A percentile compares a stretch with the other conserved stretches of the same genome.
Conservation (phyloP, 208 protist species). For the Trypanosoma conorhini region DNA sequence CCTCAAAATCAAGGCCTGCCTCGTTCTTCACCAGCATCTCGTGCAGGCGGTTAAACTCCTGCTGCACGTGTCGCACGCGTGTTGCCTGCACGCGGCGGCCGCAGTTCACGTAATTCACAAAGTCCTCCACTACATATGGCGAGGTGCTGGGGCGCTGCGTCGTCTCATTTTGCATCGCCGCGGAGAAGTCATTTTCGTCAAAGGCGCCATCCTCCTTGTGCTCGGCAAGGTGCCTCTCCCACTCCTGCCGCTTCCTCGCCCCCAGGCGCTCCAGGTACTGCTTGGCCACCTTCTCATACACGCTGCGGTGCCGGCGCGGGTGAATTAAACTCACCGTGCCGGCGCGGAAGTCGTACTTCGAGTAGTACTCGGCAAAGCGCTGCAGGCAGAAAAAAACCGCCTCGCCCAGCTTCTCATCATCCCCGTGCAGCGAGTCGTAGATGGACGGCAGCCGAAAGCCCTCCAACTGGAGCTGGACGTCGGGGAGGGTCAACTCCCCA, state of each 20-base stretch:
- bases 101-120: conserved; percentile 91
- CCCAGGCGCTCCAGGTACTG: conserved; percentile 52
- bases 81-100: conserved; percentile 61
- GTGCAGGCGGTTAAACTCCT: conserved; percentile 59
- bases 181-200: conserved; percentile 53
- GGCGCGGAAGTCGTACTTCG: conserved; percentile 74
- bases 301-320: conserved; percentile 71
- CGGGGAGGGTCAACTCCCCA: conserved; percentile 71
- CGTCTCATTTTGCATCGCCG: conserved; percentile 56
- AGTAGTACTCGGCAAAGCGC: conserved; percentile 89
- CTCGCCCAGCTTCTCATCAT: conserved; percentile 85
- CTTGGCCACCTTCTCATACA: conserved; percentile 66
- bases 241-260: conserved; percentile 54
- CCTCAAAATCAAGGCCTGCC: conserved; percentile 36
- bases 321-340: conserved; percentile 87
- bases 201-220: conserved; percentile 49
- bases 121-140: conserved; percentile 87
- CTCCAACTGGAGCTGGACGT: conserved; percentile 47
- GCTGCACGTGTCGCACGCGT: conserved; percentile 46
- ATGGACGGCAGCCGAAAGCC: conserved; percentile 65
- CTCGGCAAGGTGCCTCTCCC: conserved; percentile 47
- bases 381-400: conserved; percentile 82
- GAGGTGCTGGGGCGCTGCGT: conserved; percentile 54
- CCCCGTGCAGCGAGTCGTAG: conserved; percentile 71
- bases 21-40: conserved; percentile 52